Base-by-base conservation (phyloP, 805 yeast genomes). In the Blastobotrys robertii region DNA sequence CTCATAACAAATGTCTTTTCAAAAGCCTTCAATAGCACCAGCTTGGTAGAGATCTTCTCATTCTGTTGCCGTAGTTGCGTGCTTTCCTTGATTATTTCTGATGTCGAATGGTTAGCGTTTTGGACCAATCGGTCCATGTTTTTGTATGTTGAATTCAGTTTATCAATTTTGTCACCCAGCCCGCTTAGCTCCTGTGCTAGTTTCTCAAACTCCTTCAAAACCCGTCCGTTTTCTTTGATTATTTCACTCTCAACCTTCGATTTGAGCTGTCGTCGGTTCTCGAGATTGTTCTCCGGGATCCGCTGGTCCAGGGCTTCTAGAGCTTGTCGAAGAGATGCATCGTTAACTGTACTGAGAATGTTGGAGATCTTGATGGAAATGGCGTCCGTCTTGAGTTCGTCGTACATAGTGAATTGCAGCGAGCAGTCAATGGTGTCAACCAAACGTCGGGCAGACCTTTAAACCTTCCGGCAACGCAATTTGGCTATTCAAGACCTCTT, bases 1-100 rank as follows among this genome's bases (percentile, higher is more conserved):
- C 72, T 73, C 36, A 90, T 59, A 0, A 88, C 75, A 55, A 83
- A 85, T 44, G 74, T 73, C 3, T 70, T 67, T 48, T 78, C 76
- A 40, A 58, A 60, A 2, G 65, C 55, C 13, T 53, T 51, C 25
- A 63, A 47, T 11, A 67, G 46, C 2, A 45, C 50, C 22, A 46
- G 45, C 41, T 63, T 57, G 32, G 46, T 32, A 10, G 42, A 35
- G 13, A 59, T 33, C 13, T 46, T 49, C 9, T 42, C 37, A 42
- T 50, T 47, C 43, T 57, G 56, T 2, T 39, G 39, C 28, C 44
- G 43, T 10, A 66, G 52, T 19, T 49, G 49, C 19, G 48, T 39
- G 3, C 65, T 50, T 29, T 58, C 62, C 4, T 41, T 49, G 2
- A 57, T 55, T n/a, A 56, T 53, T 8, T 52, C 55, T 1, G 48